Conservation (phyloP, 2,329 filamentous ascomycete genomes). For the Epichloe hybrida region DNA sequence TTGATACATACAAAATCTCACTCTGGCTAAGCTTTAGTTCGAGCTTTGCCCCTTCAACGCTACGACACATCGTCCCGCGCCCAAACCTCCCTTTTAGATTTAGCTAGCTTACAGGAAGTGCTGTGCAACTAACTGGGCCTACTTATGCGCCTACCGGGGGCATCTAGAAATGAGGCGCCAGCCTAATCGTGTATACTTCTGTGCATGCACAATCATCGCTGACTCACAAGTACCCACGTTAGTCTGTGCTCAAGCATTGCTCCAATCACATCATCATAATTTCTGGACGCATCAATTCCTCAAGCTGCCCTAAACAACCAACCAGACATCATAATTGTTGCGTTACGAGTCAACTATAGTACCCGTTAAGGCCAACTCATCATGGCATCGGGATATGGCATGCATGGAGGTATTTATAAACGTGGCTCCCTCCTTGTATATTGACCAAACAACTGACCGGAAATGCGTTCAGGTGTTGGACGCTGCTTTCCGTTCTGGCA, state of each 20-base stretch:
- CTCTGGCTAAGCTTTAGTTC: neutral
- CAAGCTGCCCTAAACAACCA: neutral
- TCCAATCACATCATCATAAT: neutral
- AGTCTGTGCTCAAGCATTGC: neutral
- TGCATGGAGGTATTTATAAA: conserved; percentile 56
- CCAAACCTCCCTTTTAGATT: neutral
- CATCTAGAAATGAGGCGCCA: too few species aligned
- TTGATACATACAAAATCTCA: neutral
- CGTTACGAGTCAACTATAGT: neutral
- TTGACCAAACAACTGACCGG: conserved; percentile 10
- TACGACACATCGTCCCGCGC: neutral
- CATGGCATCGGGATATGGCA: conserved; percentile 75
- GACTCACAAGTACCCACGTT: neutral
- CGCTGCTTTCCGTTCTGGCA: conserved; percentile 99
- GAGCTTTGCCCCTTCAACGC: neutral
- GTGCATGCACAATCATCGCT: neutral
- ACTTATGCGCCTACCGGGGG: conserved; percentile 1
- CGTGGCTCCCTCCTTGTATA: neutral
- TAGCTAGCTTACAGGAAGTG: neutral
- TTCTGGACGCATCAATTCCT: neutral
- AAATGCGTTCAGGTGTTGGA: conserved; percentile 34
- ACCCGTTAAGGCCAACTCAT: conserved; percentile 12
- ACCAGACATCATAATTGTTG: neutral
- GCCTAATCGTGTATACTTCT: neutral
- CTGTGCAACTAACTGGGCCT: neutral